A percentile compares a stretch with the other conserved stretches of the same genome.
Evolutionary conservation across 345 rosid species (phyloP).

Genomic region (Citrus hindsii): DNA sequence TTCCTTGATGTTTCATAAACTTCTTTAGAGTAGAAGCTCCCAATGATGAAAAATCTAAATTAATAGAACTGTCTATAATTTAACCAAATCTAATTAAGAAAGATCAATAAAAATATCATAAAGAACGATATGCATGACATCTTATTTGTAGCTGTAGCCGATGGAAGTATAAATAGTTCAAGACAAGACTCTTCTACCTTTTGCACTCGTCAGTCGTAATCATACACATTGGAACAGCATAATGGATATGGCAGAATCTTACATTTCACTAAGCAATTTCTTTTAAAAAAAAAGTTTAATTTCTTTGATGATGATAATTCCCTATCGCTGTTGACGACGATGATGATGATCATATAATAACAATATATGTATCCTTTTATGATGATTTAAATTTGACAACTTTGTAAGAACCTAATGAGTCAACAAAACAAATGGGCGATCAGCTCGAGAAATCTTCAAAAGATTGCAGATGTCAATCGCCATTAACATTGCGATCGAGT

Average conservation of each 20-base stretch:
- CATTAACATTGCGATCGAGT: slow-evolving; percentile 12
- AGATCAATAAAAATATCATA: too few relatives aligned
- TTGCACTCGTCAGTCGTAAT: background rate
- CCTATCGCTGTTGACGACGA: background rate
- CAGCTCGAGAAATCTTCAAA: slow-evolving; percentile 27
- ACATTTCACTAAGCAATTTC: background rate
- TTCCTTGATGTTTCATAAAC: too few relatives aligned
- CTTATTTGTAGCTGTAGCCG: too few relatives aligned
- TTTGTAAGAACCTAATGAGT: slow-evolving; percentile 19
- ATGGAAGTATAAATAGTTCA: too few relatives aligned
- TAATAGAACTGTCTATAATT: too few relatives aligned
- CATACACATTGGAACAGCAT: background rate
- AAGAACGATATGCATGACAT: too few relatives aligned
- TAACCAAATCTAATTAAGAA: too few relatives aligned
- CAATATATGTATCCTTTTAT: background rate
- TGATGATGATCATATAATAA: background rate
- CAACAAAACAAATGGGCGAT: slow-evolving; percentile 24
- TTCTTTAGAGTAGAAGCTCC: background rate
- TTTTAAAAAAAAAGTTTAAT: too few relatives aligned
- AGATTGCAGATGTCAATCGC: background rate
- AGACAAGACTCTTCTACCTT: too few relatives aligned
- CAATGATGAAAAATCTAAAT: background rate
- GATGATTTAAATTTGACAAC: slow-evolving; percentile 2
- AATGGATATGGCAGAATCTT: background rate
- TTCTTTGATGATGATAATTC: background rate